Evolutionary conservation across 2,329 filamentous ascomycete species (phyloP).

Genomic region (Rutstroemia sydowiana): DNA sequence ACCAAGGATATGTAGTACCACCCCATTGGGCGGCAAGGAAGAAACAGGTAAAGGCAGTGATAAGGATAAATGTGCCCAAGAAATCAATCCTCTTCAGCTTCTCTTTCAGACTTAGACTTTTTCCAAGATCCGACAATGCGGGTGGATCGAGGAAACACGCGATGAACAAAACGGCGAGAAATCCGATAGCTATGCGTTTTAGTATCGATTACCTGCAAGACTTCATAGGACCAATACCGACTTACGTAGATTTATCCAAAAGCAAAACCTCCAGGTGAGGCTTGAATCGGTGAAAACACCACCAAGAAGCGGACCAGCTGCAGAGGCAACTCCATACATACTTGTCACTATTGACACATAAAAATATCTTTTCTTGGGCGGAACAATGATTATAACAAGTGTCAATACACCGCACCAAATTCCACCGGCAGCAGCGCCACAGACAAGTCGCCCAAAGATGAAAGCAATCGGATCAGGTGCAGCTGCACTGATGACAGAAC

Average conservation of each 20-base stretch:
- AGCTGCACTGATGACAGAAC: constrained; percentile 16
- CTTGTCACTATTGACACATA: constrained; percentile 57
- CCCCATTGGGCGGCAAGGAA: constrained; percentile 40
- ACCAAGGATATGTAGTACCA: constrained; percentile 37
- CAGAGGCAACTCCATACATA: constrained; percentile 58
- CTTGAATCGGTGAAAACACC: constrained; percentile 52
- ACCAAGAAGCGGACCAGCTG: constrained; percentile 54
- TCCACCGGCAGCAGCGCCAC: constrained; percentile 19
- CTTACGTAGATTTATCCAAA: constrained; percentile 6
- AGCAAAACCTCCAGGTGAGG: constrained; percentile 50
- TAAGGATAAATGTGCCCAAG: constrained; percentile 36
- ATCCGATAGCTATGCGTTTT: not conserved
- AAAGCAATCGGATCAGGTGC: constrained; percentile 18
- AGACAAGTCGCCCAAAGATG: constrained; percentile 14
- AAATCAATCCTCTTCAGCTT: constrained; percentile 41
- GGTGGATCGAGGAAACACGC: constrained; percentile 33
- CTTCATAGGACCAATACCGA: not conserved
- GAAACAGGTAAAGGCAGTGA: constrained; percentile 35
- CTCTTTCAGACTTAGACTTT: constrained; percentile 32
- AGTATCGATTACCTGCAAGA: not conserved
- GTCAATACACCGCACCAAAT: constrained; percentile 33
- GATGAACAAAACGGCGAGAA: constrained; percentile 30
- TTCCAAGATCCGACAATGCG: constrained; percentile 27
- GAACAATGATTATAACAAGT: constrained; percentile 32
- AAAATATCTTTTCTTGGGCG: constrained; percentile 26